Evolutionary conservation across 352 stramenopile genomes (phyloP).

Genomic region (Pythium aristosporum): DNA sequence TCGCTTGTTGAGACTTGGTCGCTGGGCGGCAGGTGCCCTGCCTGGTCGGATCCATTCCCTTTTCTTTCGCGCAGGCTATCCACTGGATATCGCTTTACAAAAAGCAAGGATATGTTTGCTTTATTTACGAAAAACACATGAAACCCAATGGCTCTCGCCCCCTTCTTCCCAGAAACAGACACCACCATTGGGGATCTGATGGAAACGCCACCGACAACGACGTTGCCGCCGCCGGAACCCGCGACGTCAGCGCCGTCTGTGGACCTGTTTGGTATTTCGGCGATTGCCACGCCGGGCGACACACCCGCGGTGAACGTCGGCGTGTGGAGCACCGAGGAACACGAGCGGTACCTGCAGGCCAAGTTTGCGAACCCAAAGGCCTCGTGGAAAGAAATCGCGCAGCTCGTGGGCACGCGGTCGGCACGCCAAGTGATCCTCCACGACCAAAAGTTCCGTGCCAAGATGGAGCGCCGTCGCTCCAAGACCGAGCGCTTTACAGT

Average conservation of each 20-base stretch:
- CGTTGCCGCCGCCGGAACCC: background rate
- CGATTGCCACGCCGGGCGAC: background rate
- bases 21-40: too few relatives aligned
- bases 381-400: conserved; percentile 27
- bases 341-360: conserved; percentile 25
- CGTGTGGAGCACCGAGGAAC: conserved; percentile 49
- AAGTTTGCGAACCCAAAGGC: conserved; percentile 22
- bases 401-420: conserved; percentile 21
- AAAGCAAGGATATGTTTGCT: conserved; percentile 20
- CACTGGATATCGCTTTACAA: background rate
- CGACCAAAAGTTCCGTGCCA: conserved; percentile 31
- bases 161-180: conserved; percentile 1
- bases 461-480: conserved; percentile 17
- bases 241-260: background rate
- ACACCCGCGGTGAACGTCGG: conserved; percentile 28
- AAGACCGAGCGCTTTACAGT: conserved; percentile 1
- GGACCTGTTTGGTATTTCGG: background rate
- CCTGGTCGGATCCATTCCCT: too few relatives aligned
- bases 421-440: conserved; percentile 19
- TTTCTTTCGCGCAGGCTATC: too few relatives aligned
- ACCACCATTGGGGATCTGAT: background rate
- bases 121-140: background rate
- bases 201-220: background rate
- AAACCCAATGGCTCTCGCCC: background rate
- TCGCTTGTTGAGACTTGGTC: too few relatives aligned